phyloP scores from a whole-genome alignment of 2,329 filamentous ascomycete species.

The Hypoxylon sp. region DNA sequence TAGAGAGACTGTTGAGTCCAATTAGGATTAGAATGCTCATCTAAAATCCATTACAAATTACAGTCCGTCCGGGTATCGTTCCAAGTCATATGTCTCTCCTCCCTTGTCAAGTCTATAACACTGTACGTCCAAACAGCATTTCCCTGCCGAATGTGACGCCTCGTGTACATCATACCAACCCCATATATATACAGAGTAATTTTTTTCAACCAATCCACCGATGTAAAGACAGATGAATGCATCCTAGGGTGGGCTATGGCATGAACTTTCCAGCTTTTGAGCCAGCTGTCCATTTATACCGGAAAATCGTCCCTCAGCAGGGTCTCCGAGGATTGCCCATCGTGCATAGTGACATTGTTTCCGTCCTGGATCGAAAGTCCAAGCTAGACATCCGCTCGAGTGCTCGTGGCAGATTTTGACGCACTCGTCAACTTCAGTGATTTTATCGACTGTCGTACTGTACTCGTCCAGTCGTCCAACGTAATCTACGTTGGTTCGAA shows the following conservation, averaged over 20 bases:
- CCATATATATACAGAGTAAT: slow-evolving; percentile 35
- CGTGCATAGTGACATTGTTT: slow-evolving; percentile 63
- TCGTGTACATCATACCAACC: slow-evolving; percentile 41
- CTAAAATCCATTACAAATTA: slow-evolving; percentile 47
- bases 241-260: slow-evolving; percentile 47
- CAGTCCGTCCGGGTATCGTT: slow-evolving; percentile 52
- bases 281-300: slow-evolving; percentile 57
- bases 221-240: slow-evolving; percentile 2
- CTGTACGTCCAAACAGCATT: slow-evolving; percentile 33
- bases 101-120: slow-evolving; percentile 41
- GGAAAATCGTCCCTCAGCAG: slow-evolving; percentile 54
- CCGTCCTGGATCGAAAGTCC: slow-evolving; percentile 62
- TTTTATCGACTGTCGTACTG: slow-evolving; percentile 56
- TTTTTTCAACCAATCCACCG: slow-evolving; percentile 20
- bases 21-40: slow-evolving; percentile 40
- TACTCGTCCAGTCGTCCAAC: slow-evolving; percentile 65
- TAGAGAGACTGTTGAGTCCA: slow-evolving; percentile 19
- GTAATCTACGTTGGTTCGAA: slow-evolving; percentile 62
- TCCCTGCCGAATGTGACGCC: slow-evolving; percentile 31
- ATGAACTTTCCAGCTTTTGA: slow-evolving; percentile 47
- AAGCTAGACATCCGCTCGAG: slow-evolving; percentile 63
- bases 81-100: slow-evolving; percentile 44
- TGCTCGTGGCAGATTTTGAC: slow-evolving; percentile 59
- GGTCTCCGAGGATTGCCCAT: slow-evolving; percentile 65
- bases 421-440: slow-evolving; percentile 61